Evolutionary conservation across 176 grass and related monocot species (phyloP).

Genomic region (Aechmea fasciata): DNA sequence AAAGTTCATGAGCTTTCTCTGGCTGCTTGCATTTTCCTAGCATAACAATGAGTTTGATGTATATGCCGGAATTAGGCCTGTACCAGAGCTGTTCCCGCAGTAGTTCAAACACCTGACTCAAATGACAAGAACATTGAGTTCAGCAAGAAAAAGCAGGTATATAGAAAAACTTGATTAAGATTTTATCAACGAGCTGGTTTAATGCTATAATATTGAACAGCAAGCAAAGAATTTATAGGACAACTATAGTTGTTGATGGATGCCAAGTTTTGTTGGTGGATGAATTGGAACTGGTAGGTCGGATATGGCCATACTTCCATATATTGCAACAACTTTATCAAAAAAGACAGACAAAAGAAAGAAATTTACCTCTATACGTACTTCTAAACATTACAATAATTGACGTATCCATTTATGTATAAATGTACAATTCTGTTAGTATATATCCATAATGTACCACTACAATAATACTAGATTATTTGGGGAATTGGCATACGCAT

Average conservation of each 20-base stretch:
- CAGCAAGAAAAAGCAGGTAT: not conserved
- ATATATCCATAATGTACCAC: too few relatives aligned
- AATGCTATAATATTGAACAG: not conserved
- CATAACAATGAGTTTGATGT: slow-evolving; percentile 93
- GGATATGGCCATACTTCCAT: too few relatives aligned
- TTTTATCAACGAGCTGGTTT: not conserved
- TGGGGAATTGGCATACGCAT: too few relatives aligned
- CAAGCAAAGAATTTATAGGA: not conserved
- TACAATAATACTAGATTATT: too few relatives aligned
- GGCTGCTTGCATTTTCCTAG: slow-evolving; percentile 91
- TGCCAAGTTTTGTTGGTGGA: too few relatives aligned
- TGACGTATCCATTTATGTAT: too few relatives aligned
- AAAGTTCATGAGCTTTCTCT: slow-evolving; percentile 65
- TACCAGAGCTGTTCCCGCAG: slow-evolving; percentile 92
- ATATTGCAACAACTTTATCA: too few relatives aligned
- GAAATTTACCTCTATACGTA: too few relatives aligned
- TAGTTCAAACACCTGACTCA: slow-evolving; percentile 73
- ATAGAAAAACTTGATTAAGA: not conserved
- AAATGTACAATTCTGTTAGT: too few relatives aligned
- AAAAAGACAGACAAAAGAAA: too few relatives aligned
- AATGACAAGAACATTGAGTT: not conserved
- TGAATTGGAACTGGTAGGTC: too few relatives aligned
- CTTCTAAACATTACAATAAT: too few relatives aligned
- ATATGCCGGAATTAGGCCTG: slow-evolving; percentile 64
- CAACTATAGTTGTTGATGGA: not conserved